A percentile compares a stretch with the other conserved stretches of the same genome.
Conservation (phyloP, 2,329 filamentous ascomycete genomes). For the Fusarium mundagurra region DNA sequence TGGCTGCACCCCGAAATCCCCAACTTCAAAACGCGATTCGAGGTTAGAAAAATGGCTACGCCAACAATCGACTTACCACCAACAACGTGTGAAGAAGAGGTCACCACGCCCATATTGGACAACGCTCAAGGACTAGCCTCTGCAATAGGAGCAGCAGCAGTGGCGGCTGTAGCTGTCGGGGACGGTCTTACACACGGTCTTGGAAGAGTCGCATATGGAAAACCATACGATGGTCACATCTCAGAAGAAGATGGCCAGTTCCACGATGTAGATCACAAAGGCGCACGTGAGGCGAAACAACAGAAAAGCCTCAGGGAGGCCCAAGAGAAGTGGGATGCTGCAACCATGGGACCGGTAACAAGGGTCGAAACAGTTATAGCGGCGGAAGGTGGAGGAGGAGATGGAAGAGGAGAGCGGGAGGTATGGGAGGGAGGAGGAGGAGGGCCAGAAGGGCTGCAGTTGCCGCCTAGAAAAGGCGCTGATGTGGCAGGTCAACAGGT, state of each 20-base stretch:
- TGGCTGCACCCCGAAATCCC: neutral
- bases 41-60: slow-evolving; percentile 33
- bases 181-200: slow-evolving; percentile 24
- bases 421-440: neutral
- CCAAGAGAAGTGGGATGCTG: slow-evolving; percentile 37
- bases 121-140: slow-evolving; percentile 41
- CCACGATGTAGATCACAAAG: neutral
- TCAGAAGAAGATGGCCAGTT: slow-evolving; percentile 3
- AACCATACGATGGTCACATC: slow-evolving; percentile 3
- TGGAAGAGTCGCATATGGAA: slow-evolving; percentile 10
- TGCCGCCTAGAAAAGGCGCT: slow-evolving; percentile 34
- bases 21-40: neutral
- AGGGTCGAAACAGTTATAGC: slow-evolving; percentile 30
- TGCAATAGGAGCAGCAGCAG: slow-evolving; percentile 40
- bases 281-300: slow-evolving; percentile 28
- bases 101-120: slow-evolving; percentile 36
- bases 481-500: slow-evolving; percentile 35
- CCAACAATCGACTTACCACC: slow-evolving; percentile 41
- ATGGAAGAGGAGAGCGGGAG: slow-evolving; percentile 7
- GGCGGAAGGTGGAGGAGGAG: slow-evolving; percentile 23
- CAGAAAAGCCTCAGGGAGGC: slow-evolving; percentile 33
- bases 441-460: slow-evolving; percentile 23
- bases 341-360: slow-evolving; percentile 27
- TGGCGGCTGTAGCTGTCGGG: slow-evolving; percentile 34
- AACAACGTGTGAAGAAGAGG: slow-evolving; percentile 40